A percentile compares a stretch with the other conserved stretches of the same genome.
These are phyloP conservation scores for Metschnikowia colocasiae DNA, from an alignment of 805 yeast genomes.

Conservation along the genomic window DNA sequence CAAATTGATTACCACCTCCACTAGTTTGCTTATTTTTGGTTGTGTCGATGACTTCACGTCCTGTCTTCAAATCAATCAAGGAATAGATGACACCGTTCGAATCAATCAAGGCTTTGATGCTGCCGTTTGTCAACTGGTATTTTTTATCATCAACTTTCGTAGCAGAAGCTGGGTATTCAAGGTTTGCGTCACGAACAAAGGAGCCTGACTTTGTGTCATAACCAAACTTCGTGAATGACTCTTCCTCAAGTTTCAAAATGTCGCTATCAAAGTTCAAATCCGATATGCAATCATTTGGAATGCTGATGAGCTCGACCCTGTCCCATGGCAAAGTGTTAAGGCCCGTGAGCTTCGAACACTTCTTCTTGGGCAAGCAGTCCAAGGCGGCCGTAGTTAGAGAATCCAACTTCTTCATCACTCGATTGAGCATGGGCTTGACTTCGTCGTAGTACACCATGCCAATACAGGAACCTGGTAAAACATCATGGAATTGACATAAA, in stretches of 20 bases:
- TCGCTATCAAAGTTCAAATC: constrained; percentile 6
- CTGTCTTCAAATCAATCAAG: constrained; percentile 53
- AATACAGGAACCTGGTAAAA: constrained; percentile 94
- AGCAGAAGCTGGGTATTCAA: constrained; percentile 48
- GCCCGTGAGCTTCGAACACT: constrained; percentile 2
- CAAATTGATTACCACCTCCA: constrained; percentile 73
- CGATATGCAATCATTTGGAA: constrained; percentile 21
- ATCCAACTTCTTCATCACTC: constrained; percentile 52
- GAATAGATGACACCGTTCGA: constrained; percentile 56
- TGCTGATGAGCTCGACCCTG: constrained; percentile 43
- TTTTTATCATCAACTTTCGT: constrained; percentile 35
- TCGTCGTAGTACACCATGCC: constrained; percentile 83
- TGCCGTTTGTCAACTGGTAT: constrained; percentile 57
- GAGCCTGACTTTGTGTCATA: constrained; percentile 16
- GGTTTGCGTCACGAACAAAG: constrained; percentile 14
- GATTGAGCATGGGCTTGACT: constrained; percentile 72
- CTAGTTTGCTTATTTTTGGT: constrained; percentile 48
- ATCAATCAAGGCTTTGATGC: constrained; percentile 52
- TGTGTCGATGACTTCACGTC: constrained; percentile 63
- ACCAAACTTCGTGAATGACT: constrained; percentile 10
- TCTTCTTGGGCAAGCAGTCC: constrained; percentile 9
- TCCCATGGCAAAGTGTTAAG: constrained; percentile 67
- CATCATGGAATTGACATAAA: constrained; percentile 94
- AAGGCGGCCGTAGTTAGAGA: constrained; percentile 51
- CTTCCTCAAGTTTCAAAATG: constrained; percentile 7